phyloP scores from a whole-genome alignment of 371 early-diverging fungal species.

The Syncephalastrum monosporum region DNA sequence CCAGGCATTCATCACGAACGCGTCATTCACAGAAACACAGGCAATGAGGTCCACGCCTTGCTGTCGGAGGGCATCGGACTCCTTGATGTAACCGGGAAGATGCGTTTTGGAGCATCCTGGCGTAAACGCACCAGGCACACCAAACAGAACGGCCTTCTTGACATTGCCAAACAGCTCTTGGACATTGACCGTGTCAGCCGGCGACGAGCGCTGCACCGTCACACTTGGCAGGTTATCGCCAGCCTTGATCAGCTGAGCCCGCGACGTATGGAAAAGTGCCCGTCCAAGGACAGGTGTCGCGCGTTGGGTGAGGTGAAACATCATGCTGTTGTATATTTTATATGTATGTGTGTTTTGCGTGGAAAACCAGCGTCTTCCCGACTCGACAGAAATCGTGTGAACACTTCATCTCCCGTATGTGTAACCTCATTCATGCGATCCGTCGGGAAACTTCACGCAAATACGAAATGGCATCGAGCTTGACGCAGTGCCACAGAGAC shows the following conservation, averaged over 20 bases:
- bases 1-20: slow-evolving; percentile 78
- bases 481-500: too few relatives aligned
- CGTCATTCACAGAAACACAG: slow-evolving; percentile 69
- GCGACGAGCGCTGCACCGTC: slow-evolving; percentile 38
- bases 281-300: too few relatives aligned
- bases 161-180: slow-evolving; percentile 42
- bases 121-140: slow-evolving; percentile 68
- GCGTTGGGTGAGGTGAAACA: too few relatives aligned
- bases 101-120: slow-evolving; percentile 68
- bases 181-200: slow-evolving; percentile 39
- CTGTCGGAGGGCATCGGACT: slow-evolving; percentile 58
- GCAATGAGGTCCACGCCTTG: slow-evolving; percentile 67
- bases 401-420: too few relatives aligned
- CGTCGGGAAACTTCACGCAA: too few relatives aligned
- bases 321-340: too few relatives aligned
- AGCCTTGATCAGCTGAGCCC: slow-evolving; percentile 18
- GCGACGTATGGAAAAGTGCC: slow-evolving; percentile 16
- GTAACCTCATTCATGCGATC: too few relatives aligned
- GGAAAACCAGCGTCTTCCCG: too few relatives aligned
- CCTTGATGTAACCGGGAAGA: slow-evolving; percentile 66
- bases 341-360: too few relatives aligned
- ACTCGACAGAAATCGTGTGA: too few relatives aligned
- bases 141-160: slow-evolving; percentile 53
- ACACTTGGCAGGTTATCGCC: slow-evolving; percentile 40
- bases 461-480: too few relatives aligned